Evolutionary conservation across 192 early-diverging fungal species (phyloP), one percentile per base, ranked within the genome.

Genomic region (Backusella circina): DNA sequence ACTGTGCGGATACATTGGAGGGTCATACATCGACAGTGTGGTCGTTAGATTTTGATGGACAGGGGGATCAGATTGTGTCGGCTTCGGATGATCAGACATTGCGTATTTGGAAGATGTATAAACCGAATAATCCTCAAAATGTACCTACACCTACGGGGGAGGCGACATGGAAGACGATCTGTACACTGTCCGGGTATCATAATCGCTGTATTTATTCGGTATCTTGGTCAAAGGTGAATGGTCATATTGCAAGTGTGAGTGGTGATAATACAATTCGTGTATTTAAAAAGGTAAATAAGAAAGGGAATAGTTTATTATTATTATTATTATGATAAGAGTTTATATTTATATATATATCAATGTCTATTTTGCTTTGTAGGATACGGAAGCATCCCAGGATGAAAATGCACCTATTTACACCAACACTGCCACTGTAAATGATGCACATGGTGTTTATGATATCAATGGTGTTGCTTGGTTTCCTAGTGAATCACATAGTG

Each of bases 21-120:
- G 96, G 95, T 8, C 96, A 97, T 74, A 85, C 85, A 21, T 95
- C 94, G 23, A 98, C 98, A 0, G 96, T 99, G 2, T 99, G 98
- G 98, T 88, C 86, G 0, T 89, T 96, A 2, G 97, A 97, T 71
- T 99, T 98, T 70, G 89, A 95, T 76, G 84, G 82, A 7, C 71
- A 84, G 6, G 91, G 91, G n/a, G 79, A 85, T 41, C 70, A 87
- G 54, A 73, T 81, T 84, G 91, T 90, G 1, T 95, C 95, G 5
- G 96, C 92, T 7, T 93, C 94, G 76, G 97, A 97, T 75, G 97
- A 98, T 77, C 85, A 90, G 50, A 92, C 94, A 2, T 76, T 98
- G 36, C 86, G 88, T 47, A 86, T 98, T 44, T 98, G 97, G 97
- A 77, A 84, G 35, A 66, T 87, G 66, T 86, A 84, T 77, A 54